Evolutionary conservation across 805 yeast genomes (phyloP).

Genomic region (Wickerhamomyces xylosicus): DNA sequence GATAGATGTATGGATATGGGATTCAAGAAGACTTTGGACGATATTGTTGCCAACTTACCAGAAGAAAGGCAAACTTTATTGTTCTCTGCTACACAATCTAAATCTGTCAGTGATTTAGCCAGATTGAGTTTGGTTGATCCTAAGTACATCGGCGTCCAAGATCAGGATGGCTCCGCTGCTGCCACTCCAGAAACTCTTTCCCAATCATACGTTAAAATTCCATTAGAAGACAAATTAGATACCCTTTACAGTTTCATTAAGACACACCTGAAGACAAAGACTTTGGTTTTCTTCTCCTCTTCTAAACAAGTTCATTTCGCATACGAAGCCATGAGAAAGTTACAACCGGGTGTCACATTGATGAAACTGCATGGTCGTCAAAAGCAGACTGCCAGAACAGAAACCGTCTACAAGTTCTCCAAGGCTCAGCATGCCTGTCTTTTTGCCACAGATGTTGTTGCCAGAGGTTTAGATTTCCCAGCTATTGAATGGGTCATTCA

Average conservation of each 20-base stretch:
- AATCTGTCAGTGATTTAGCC: slow-evolving; percentile 76
- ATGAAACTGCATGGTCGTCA: slow-evolving; percentile 75
- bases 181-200: slow-evolving; percentile 79
- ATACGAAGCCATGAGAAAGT: slow-evolving; percentile 18
- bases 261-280: slow-evolving; percentile 75
- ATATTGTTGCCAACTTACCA: slow-evolving; percentile 65
- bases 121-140: slow-evolving; percentile 91
- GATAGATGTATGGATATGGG: slow-evolving; percentile 79
- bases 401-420: slow-evolving; percentile 50
- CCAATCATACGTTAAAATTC: slow-evolving; percentile 69
- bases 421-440: slow-evolving; percentile 53
- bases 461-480: slow-evolving; percentile 93
- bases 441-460: slow-evolving; percentile 95
- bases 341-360: slow-evolving; percentile 43
- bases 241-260: slow-evolving; percentile 59
- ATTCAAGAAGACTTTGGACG: slow-evolving; percentile 58
- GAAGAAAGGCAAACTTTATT: slow-evolving; percentile 87
- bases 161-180: slow-evolving; percentile 39
- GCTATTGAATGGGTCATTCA: slow-evolving; percentile 91
- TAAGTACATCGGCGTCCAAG: slow-evolving; percentile 74
- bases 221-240: slow-evolving; percentile 74
- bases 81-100: slow-evolving; percentile 87
- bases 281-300: slow-evolving; percentile 69
- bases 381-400: slow-evolving; percentile 66
- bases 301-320: slow-evolving; percentile 39